Evolutionary conservation across 345 rosid species (phyloP).

Genomic region (Eucalyptus brandiana): DNA sequence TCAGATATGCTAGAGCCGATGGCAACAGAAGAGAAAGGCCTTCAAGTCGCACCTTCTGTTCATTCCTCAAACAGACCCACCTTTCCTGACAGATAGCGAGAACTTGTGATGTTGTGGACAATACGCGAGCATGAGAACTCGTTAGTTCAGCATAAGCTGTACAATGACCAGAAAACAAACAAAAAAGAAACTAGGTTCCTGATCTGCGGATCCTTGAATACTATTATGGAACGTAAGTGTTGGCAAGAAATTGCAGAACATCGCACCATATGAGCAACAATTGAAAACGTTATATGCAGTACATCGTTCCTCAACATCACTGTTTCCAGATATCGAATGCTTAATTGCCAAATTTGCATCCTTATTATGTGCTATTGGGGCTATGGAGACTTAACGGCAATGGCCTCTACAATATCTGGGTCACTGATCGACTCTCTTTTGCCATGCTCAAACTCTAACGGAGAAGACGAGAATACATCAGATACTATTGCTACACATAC

Average conservation of each 20-base stretch:
- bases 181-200: background rate
- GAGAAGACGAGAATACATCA: background rate
- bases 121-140: fast-evolving
- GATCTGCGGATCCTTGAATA: no score
- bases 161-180: no score
- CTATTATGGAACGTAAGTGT: no score
- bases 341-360: background rate
- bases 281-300: background rate
- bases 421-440: background rate
- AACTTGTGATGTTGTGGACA: background rate
- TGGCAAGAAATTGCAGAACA: background rate
- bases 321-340: background rate
- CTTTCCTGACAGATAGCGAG: background rate
- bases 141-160: background rate
- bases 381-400: background rate
- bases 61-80: background rate
- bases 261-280: background rate
- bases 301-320: background rate
- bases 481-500: background rate
- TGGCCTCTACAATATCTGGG: background rate
- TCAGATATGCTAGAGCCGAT: no score
- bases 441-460: background rate
- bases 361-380: background rate
- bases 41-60: no score
- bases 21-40: no score